Evolutionary conservation across 176 grass and related monocot species (phyloP), one percentile per base, ranked within the genome.

Genomic region (Neostapfia colusana): DNA sequence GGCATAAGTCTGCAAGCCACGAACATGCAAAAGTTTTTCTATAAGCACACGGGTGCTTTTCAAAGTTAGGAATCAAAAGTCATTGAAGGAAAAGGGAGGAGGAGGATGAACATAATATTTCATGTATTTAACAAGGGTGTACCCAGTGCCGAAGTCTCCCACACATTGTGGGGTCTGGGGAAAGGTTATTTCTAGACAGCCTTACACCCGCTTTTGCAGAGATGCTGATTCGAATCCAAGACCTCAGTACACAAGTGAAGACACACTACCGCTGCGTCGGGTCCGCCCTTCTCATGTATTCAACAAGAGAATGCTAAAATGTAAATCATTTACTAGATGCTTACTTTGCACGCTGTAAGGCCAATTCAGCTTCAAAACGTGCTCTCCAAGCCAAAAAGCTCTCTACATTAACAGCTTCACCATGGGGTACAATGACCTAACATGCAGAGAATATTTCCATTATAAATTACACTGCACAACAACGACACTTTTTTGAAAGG

Each of bases 381-480:
- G 95, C 96, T 90, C 96, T 99, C 96, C 96, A 99, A 53, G 89
- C 87, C 78, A 99, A 9, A 57, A 99, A 99, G 73, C 89, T 95
- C 51, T 99, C 92, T 10, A 95, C 61, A 31, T 92, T 95, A 86
- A 99, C 96, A 44, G 85, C 88, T 90, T 99, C 92, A 34, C 96
- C 96, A 70, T 99, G 96, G 50, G 96, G 96, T 81, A 99, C 61
- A 85, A 99, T 92, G 67, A 95, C 74, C 96, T 99, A 79, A 73
- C 34, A 87, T 43, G 51, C 27, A 66, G 20, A 50, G 9, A 31
- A 84, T 65, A 58, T 80, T 80, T 72, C 16, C 23, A 34, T 65
- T 42, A 69, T 17, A 81, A 72, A 62, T 57, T 75, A 75, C 67
- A 63, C 28, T 74, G 37, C 28, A 26, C 7, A 7, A 10, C 48